A percentile compares a stretch with the other conserved stretches of the same genome.
Conservation (phyloP, 1,284 basidiomycete species). For the Cryptococcus amylolentus region DNA sequence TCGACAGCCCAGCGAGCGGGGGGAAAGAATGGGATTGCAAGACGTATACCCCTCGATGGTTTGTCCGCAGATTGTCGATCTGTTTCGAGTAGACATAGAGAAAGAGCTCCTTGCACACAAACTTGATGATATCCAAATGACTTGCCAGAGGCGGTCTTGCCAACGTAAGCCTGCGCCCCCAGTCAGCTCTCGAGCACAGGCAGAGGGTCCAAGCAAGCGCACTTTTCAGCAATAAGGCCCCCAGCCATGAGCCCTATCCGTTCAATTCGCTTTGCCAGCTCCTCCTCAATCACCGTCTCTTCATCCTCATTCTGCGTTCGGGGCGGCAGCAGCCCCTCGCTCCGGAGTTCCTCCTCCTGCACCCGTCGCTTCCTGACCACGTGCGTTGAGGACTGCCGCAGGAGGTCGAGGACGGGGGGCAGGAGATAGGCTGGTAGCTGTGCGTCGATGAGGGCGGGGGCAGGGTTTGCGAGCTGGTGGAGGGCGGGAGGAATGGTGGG, state of each 20-base stretch:
- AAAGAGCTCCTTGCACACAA: conserved; percentile 87
- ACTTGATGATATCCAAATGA: conserved; percentile 87
- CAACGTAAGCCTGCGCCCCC: conserved; percentile 61
- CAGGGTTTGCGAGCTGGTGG: conserved; percentile 45
- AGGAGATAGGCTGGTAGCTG: conserved; percentile 78
- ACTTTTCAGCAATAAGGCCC: conserved; percentile 80
- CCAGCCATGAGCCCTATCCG: conserved; percentile 83
- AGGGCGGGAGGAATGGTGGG: conserved; percentile 41
- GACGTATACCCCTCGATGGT: conserved; percentile 90
- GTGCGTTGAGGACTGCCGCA: conserved; percentile 66
- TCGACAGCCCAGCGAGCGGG: conserved; percentile 72
- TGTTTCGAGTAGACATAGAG: conserved; percentile 61
- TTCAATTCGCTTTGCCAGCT: conserved; percentile 66
- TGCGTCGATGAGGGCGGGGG: conserved; percentile 60
- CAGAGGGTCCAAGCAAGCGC: conserved; percentile 22
- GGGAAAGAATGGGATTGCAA: conserved; percentile 87
- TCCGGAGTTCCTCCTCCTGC: conserved; percentile 38
- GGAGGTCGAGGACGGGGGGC: conserved; percentile 69
- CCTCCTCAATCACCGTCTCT: conserved; percentile 61
- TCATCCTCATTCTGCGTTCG: conserved; percentile 19
- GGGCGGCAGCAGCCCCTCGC: conserved; percentile 44
- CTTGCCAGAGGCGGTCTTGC: conserved; percentile 72
- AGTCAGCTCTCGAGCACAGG: not conserved
- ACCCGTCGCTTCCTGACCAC: conserved; percentile 58
- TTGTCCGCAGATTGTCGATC: conserved; percentile 90